Conservation (phyloP, 768 basidiomycete genomes). For the Kwoniella shandongensis region DNA sequence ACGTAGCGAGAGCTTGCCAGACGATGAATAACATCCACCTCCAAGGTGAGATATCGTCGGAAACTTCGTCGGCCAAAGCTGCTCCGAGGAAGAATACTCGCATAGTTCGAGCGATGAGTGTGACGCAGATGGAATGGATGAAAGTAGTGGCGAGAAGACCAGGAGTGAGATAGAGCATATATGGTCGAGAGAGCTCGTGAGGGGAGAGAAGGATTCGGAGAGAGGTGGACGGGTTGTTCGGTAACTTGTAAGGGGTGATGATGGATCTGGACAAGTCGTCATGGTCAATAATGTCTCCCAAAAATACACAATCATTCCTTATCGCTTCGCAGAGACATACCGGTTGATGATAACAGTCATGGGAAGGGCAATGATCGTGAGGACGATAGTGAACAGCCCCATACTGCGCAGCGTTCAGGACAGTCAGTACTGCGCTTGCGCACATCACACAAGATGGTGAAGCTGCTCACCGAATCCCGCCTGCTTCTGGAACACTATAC, state of each 20-base stretch:
- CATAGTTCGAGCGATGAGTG: constrained; percentile 46
- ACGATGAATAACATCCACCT: constrained; percentile 47
- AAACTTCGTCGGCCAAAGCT: constrained; percentile 30
- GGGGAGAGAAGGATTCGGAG: constrained; percentile 48
- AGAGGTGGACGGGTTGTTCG: constrained; percentile 37
- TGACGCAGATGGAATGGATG: constrained; percentile 49
- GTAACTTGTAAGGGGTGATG: constrained; percentile 53
- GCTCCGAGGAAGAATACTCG: constrained; percentile 33
- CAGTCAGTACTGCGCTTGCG: constrained; percentile 4
- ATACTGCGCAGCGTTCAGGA: constrained; percentile 28
- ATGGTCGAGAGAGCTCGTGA: constrained; percentile 46
- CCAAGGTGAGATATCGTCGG: constrained; percentile 25
- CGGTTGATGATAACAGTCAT: constrained; percentile 53
- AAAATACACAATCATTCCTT: not conserved
- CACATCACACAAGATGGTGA: too few relatives aligned
- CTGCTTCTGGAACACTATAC: constrained; percentile 51
- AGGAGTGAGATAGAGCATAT: constrained; percentile 50
- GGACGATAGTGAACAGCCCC: constrained; percentile 50
- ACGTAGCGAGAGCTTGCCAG: constrained; percentile 49
- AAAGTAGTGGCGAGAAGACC: constrained; percentile 47
- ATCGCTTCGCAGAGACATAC: constrained; percentile 20
- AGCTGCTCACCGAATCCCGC: constrained; percentile 41
- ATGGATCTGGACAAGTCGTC: constrained; percentile 42
- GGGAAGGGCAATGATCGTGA: constrained; percentile 49
- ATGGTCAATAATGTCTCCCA: constrained; percentile 1